Conservation (phyloP, 1,139 yeast species). For the Suhomyces kunorum region DNA sequence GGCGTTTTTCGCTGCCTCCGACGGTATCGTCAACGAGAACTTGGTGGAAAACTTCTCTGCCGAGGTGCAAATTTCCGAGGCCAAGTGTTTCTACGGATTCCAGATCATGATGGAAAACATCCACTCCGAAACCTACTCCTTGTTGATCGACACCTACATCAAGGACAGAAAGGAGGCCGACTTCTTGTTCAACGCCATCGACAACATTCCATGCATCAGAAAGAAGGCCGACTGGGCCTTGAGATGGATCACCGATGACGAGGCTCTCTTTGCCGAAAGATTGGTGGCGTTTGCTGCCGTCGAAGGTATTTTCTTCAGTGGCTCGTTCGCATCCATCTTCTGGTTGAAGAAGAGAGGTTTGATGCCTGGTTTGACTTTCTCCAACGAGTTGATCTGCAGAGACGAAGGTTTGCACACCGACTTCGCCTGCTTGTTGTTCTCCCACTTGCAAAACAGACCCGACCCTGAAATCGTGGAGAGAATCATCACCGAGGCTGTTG, state of each 20-base stretch:
- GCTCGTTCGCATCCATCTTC: conserved; percentile 96
- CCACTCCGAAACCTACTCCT: conserved; percentile 95
- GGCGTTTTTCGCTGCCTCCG: conserved; percentile 98
- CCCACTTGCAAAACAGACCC: conserved; percentile 91
- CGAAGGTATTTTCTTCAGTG: conserved; percentile 97
- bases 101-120: conserved; percentile 99
- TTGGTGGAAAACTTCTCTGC: conserved; percentile 95
- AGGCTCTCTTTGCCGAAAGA: conserved; percentile 91
- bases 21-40: conserved; percentile 96
- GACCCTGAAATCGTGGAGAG: conserved; percentile 71
- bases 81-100: conserved; percentile 98
- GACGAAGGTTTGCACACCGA: conserved; percentile 99
- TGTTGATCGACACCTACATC: conserved; percentile 90
- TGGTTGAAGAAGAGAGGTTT: conserved; percentile 98
- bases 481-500: conserved; percentile 93
- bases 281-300: conserved; percentile 98
- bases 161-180: conserved; percentile 93
- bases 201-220: conserved; percentile 88
- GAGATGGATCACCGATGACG: conserved; percentile 88
- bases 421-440: conserved; percentile 91
- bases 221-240: conserved; percentile 98
- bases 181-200: conserved; percentile 89
- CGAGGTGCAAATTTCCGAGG: conserved; percentile 96
- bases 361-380: conserved; percentile 97
- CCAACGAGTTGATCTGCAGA: conserved; percentile 94